phyloP scores from a whole-genome alignment of 306 rosid genomes.

The Inga leiocalycina region DNA sequence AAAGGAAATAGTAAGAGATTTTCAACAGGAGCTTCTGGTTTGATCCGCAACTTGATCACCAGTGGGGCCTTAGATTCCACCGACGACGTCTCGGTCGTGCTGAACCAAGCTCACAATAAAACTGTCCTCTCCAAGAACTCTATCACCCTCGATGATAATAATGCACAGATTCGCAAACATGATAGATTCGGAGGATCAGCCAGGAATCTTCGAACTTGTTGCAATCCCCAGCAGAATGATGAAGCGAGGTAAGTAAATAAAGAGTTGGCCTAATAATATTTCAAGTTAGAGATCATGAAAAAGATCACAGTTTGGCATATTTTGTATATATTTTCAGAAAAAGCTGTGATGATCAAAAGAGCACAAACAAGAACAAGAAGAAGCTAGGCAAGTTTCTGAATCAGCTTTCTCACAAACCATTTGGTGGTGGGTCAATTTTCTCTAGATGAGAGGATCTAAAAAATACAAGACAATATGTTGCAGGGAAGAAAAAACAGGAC shows the following conservation, averaged over 20 bases:
- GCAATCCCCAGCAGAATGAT: constrained; percentile 24
- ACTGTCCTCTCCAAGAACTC: not conserved
- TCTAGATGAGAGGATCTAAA: constrained; percentile 38
- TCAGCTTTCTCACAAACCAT: constrained; percentile 46
- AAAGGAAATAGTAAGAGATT: constrained; percentile 49
- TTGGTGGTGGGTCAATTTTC: constrained; percentile 49
- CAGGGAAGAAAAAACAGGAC: not conserved
- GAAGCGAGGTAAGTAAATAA: constrained; percentile 17
- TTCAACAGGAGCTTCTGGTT: constrained; percentile 52
- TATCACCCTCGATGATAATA: not conserved
- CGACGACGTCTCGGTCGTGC: constrained; percentile 45
- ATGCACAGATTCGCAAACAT: constrained; percentile 24
- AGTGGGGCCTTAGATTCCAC: constrained; percentile 62
- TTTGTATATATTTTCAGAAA: constrained; percentile 32
- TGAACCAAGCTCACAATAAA: constrained; percentile 23
- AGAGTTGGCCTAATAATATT: not conserved
- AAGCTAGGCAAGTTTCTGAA: constrained; percentile 19
- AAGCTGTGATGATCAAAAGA: constrained; percentile 34
- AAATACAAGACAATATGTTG: not conserved
- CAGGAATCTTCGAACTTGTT: not conserved
- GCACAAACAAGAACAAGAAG: constrained; percentile 34
- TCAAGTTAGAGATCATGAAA: not conserved
- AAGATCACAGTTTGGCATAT: too few species aligned
- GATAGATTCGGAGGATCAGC: constrained; percentile 16
- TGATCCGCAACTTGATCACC: constrained; percentile 60